Conservation (phyloP, 2,329 filamentous ascomycete genomes). For the Gaeumannomyces tritici region DNA sequence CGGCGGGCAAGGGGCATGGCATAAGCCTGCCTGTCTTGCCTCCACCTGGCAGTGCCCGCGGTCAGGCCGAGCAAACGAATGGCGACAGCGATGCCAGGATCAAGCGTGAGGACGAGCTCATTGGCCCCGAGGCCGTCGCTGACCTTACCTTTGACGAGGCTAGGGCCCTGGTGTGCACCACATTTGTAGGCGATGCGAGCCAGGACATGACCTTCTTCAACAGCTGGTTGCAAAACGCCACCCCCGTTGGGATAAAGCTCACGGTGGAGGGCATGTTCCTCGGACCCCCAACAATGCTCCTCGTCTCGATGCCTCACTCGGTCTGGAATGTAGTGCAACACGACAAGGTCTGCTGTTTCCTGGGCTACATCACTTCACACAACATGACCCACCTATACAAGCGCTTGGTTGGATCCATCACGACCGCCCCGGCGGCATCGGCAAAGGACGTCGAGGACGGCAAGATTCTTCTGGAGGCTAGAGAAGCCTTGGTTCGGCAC, state of each 20-base stretch:
- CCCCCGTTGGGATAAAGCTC: slow-evolving; percentile 46
- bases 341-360: slow-evolving; percentile 56
- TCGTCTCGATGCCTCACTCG: slow-evolving; percentile 55
- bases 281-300: slow-evolving; percentile 54
- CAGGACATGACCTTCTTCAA: slow-evolving; percentile 58
- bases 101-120: slow-evolving; percentile 28
- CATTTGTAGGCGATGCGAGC: slow-evolving; percentile 55
- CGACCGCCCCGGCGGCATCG: slow-evolving; percentile 30
- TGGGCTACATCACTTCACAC: slow-evolving; percentile 57
- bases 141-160: slow-evolving; percentile 53
- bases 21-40: slow-evolving; percentile 42
- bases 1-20: slow-evolving; percentile 40
- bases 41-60: slow-evolving; percentile 19
- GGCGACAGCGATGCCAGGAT: slow-evolving; percentile 2
- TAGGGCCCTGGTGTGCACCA: slow-evolving; percentile 56
- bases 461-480: slow-evolving; percentile 44
- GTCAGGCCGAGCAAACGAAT: slow-evolving; percentile 2
- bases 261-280: slow-evolving; percentile 60
- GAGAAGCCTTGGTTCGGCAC: slow-evolving; percentile 24
- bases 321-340: slow-evolving; percentile 57
- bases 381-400: slow-evolving; percentile 59
- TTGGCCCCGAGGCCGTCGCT: slow-evolving; percentile 36
- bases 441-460: slow-evolving; percentile 47
- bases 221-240: slow-evolving; percentile 54
- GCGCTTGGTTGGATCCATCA: slow-evolving; percentile 39